Evolutionary conservation across 2,329 filamentous ascomycete genomes (phyloP), one percentile per base, ranked within the genome.

Genomic region (Aspergillus jensenii): DNA sequence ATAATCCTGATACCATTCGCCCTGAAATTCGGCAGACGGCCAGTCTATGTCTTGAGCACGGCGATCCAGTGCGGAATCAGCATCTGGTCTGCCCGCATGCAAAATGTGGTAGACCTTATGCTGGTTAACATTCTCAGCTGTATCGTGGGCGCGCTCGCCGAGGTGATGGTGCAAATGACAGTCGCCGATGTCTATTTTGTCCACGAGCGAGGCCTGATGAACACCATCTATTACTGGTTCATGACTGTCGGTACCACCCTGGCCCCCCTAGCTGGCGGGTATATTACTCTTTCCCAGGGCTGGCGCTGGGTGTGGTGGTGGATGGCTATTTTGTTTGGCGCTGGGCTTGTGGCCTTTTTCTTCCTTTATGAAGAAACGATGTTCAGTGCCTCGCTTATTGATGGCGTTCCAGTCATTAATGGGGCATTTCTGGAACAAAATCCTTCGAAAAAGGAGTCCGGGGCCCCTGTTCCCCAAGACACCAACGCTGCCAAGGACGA

Each of bases 291-390:
- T 0, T 65, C 67, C 1, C 74, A 78, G 62, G 80, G 78, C 0
- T 84, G 81, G 81, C 70, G 80, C 12, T 83, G 79, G 78, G 71
- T 77, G 1, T 82, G 74, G 74, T 81, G 79, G 79, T 82, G 73
- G 72, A 74, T 67, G 45, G 69, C 69, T 17, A 78, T 80, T 49
- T 67, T 80, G 33, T 68, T 80, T 23, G 72, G 73, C 2, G 55
- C 68, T 8, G 68, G 70, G 6, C 55, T 81, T 0, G 3, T 81
- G 3, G 58, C 75, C 11, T 74, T 81, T 41, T 33, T 75, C 1
- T 80, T 82, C 52, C 59, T 71, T 12, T 82, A 77, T 54, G 78
- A 82, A 44, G 81, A 78, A 57, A 75, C 72, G 0, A 75, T 62
- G 50, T 66, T 31, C 9, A 31, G 8, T 31, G 27, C 27, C 9